phyloP scores from a whole-genome alignment of 768 basidiomycete species.

The Fistulinella prunicolor region DNA sequence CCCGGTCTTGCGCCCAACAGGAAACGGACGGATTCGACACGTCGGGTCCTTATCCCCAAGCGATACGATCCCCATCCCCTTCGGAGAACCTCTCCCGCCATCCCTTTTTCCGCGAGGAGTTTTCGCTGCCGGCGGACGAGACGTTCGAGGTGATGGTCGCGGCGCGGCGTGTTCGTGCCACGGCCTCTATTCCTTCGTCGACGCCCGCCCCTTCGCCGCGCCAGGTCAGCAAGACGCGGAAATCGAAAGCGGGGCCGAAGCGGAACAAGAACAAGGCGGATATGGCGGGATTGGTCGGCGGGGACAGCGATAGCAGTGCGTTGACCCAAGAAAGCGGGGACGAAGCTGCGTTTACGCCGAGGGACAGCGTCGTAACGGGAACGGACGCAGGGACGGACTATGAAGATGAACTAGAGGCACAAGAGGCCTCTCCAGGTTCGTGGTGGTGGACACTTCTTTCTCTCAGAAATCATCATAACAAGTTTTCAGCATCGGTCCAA shows the following conservation, averaged over 20 bases:
- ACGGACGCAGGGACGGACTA: conserved; percentile 72
- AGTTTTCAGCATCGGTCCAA: conserved; percentile 16
- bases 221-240: conserved; percentile 35
- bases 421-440: conserved; percentile 58
- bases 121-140: conserved; percentile 55
- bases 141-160: conserved; percentile 57
- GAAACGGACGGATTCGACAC: conserved; percentile 50
- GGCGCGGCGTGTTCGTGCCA: conserved; percentile 59
- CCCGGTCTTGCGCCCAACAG: conserved; percentile 20
- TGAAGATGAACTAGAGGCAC: conserved; percentile 68
- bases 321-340: conserved; percentile 82
- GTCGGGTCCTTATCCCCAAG: conserved; percentile 41
- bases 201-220: conserved; percentile 58
- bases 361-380: conserved; percentile 65
- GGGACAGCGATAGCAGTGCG: conserved; percentile 83
- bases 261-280: conserved; percentile 44
- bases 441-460: conserved; percentile 8
- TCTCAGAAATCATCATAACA: conserved; percentile 15
- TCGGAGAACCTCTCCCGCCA: conserved; percentile 65
- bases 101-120: conserved; percentile 75
- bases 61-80: conserved; percentile 64
- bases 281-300: conserved; percentile 71
- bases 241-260: conserved; percentile 50
- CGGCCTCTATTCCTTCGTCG: conserved; percentile 50
- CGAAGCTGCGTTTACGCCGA: conserved; percentile 58